These are phyloP conservation scores for Cajanus cajan DNA, from an alignment of 306 rosid species.

Conservation along the genomic window DNA sequence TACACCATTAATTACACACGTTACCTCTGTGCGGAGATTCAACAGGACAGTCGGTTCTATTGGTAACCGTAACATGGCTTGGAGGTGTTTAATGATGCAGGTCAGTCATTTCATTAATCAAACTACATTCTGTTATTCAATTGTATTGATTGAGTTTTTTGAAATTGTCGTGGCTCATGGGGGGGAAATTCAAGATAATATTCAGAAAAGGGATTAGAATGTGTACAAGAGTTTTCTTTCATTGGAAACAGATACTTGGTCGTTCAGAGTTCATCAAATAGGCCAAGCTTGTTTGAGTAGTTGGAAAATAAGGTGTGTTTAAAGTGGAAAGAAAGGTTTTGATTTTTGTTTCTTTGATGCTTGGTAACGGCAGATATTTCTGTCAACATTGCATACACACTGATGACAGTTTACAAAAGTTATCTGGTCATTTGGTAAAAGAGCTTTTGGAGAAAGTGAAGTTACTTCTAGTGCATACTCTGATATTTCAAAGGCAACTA, in stretches of 20 bases:
- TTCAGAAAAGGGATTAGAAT: background rate
- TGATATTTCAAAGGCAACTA: constrained; percentile 77
- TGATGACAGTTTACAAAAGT: too few species aligned
- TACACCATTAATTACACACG: background rate
- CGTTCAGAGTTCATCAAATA: background rate
- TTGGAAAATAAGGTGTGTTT: background rate
- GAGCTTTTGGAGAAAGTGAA: constrained; percentile 88
- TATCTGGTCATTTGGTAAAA: too few species aligned
- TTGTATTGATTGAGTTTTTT: background rate
- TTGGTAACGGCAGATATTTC: too few species aligned
- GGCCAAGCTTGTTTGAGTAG: background rate
- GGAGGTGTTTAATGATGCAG: constrained; percentile 66
- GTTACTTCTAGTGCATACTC: constrained; percentile 78
- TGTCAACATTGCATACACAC: too few species aligned
- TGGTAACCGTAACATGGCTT: constrained; percentile 53
- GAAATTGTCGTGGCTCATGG: background rate
- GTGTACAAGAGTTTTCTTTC: background rate
- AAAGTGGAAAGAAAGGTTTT: too few species aligned
- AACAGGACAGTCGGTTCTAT: background rate
- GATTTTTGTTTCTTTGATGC: background rate
- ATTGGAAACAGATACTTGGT: background rate
- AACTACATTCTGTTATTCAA: background rate
- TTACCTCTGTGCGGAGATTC: background rate
- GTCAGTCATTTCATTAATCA: constrained; percentile 33
- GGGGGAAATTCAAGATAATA: background rate